Percentiles rank a stretch among this genome's conserved stretches.
Conservation (phyloP, 176 grass and related monocot species). For the Oryza brachyantha region DNA sequence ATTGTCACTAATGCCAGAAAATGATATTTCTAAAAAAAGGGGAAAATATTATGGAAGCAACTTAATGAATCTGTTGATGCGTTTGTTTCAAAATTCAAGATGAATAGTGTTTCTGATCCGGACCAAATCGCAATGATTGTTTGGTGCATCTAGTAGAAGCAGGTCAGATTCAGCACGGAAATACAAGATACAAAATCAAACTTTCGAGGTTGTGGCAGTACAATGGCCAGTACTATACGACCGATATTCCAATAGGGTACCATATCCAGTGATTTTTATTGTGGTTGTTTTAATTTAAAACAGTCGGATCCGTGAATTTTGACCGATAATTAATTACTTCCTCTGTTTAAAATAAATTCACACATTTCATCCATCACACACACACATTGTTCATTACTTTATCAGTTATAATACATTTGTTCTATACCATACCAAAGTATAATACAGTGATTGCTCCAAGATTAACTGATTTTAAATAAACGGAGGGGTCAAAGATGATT, state of each 20-base stretch:
- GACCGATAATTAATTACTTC: too few relatives aligned
- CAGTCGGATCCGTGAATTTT: too few relatives aligned
- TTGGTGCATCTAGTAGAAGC: background rate
- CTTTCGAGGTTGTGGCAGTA: background rate
- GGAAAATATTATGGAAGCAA: background rate
- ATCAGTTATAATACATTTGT: too few relatives aligned
- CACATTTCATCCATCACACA: too few relatives aligned
- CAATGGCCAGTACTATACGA: background rate
- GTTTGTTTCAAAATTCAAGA: background rate
- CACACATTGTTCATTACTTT: too few relatives aligned
- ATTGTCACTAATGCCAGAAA: background rate
- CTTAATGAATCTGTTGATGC: background rate
- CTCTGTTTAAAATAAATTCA: too few relatives aligned
- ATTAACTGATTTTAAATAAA: too few relatives aligned
- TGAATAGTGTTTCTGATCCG: background rate
- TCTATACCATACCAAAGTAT: too few relatives aligned
- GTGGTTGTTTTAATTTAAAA: background rate
- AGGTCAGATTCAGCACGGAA: background rate
- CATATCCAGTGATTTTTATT: background rate
- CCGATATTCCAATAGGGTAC: background rate
- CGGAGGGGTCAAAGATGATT: too few relatives aligned
- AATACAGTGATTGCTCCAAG: too few relatives aligned
- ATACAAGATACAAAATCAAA: background rate
- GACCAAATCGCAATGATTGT: background rate
- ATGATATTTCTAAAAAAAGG: background rate